These are phyloP conservation scores for Wickerhamiella pararugosa DNA, from an alignment of 1,139 yeast genomes.

Conservation along the genomic window DNA sequence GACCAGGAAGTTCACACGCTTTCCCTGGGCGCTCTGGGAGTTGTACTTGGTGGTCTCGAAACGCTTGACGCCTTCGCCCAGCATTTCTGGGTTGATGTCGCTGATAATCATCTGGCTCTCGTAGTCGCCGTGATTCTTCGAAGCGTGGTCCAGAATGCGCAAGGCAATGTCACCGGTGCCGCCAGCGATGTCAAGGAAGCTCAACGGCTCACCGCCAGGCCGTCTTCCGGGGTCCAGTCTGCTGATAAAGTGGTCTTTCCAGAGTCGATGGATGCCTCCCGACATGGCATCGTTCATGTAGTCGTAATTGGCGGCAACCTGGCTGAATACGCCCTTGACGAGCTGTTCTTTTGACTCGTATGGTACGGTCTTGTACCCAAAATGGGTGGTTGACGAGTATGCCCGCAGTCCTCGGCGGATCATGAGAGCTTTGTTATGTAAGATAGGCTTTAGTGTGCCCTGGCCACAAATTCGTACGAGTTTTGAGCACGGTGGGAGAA, in stretches of 20 bases:
- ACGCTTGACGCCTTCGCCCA: constrained; percentile 77
- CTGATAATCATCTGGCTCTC: constrained; percentile 76
- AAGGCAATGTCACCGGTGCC: constrained; percentile 98
- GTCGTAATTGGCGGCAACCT: constrained; percentile 90
- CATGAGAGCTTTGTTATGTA: no score
- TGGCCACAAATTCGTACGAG: no score
- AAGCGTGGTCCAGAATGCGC: constrained; percentile 85
- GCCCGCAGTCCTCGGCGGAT: no score
- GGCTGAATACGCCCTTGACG: constrained; percentile 81
- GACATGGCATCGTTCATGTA: constrained; percentile 98
- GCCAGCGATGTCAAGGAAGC: constrained; percentile 93
- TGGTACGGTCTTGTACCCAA: constrained; percentile 79
- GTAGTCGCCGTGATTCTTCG: constrained; percentile 57
- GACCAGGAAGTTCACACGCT: constrained; percentile 61
- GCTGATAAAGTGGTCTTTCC: constrained; percentile 86
- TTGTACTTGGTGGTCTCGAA: constrained; percentile 33
- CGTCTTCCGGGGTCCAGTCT: constrained; percentile 89
- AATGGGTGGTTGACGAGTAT: constrained; percentile 50
- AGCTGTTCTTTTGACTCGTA: constrained; percentile 64
- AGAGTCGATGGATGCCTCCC: constrained; percentile 79
- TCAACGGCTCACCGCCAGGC: constrained; percentile 72
- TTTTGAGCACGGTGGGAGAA: no score
- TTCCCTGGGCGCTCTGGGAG: constrained; percentile 20
- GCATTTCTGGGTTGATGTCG: constrained; percentile 93
- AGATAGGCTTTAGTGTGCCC: no score